Percentiles rank a stretch among this genome's conserved stretches.
phyloP scores from a whole-genome alignment of 805 yeast genomes.

The Ogataea ramenticola region DNA sequence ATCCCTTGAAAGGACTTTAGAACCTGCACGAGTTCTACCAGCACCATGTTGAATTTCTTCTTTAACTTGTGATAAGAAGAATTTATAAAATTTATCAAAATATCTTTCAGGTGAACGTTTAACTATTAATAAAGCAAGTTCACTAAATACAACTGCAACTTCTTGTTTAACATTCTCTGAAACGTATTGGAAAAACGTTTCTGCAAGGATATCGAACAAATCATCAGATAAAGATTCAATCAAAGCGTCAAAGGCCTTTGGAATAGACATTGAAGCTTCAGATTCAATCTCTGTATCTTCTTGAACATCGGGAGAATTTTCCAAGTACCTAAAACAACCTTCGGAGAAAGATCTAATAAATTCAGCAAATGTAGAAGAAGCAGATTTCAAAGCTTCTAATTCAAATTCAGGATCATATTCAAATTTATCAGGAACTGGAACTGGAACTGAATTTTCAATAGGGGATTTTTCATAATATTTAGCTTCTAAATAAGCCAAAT shows the following conservation, averaged over 20 bases:
- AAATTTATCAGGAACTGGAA: slow-evolving; percentile 22
- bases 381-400: slow-evolving; percentile 55
- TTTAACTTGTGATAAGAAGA: slow-evolving; percentile 45
- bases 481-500: slow-evolving; percentile 46
- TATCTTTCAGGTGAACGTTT: slow-evolving; percentile 50
- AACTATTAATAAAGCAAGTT: slow-evolving; percentile 64
- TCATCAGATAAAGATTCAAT: slow-evolving; percentile 57
- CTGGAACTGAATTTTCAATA: slow-evolving; percentile 11
- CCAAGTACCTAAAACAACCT: slow-evolving; percentile 56
- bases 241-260: slow-evolving; percentile 35
- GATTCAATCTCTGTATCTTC: slow-evolving; percentile 45
- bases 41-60: slow-evolving; percentile 80
- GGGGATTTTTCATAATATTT: slow-evolving; percentile 29
- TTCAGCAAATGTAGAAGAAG: slow-evolving; percentile 63
- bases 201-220: slow-evolving; percentile 38
- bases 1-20: slow-evolving; percentile 71
- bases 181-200: slow-evolving; percentile 48
- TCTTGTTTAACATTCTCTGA: slow-evolving; percentile 53
- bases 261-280: slow-evolving; percentile 31
- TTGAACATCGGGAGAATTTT: slow-evolving; percentile 57
- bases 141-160: slow-evolving; percentile 60
- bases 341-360: slow-evolving; percentile 50
- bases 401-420: slow-evolving; percentile 38
- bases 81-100: slow-evolving; percentile 35
- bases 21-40: slow-evolving; percentile 59